Conservation (phyloP, 805 yeast species). For the Vanderwaltozyma verrucispora region DNA sequence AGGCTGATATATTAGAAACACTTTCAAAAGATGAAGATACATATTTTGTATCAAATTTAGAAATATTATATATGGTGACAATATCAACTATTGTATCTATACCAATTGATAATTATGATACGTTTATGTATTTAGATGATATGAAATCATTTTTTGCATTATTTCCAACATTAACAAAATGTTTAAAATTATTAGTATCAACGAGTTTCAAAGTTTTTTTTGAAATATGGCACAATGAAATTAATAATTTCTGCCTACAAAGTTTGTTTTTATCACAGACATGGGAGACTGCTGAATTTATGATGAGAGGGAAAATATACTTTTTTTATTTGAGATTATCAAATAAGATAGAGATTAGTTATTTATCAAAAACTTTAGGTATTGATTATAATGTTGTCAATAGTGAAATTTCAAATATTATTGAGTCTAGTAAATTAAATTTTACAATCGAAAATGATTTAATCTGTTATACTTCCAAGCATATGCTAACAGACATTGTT, state of each 20-base stretch:
- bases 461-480: constrained; percentile 6
- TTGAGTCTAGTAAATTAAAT: constrained; percentile 14
- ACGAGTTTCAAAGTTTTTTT: constrained; percentile 19
- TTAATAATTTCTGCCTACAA: constrained; percentile 7
- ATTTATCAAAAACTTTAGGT: constrained; percentile 17
- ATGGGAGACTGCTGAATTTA: constrained; percentile 13
- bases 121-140: constrained; percentile 15
- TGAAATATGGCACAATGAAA: constrained; percentile 15
- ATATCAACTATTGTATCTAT: constrained; percentile 18
- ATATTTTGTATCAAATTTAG: constrained; percentile 11
- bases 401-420: constrained; percentile 12
- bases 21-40: not conserved
- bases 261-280: constrained; percentile 12
- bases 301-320: constrained; percentile 21
- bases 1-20: constrained; percentile 5
- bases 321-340: constrained; percentile 23
- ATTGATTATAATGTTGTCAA: constrained; percentile 10
- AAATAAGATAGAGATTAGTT: constrained; percentile 13
- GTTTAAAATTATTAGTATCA: constrained; percentile 12
- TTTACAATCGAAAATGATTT: constrained; percentile 13
- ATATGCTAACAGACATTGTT: not conserved
- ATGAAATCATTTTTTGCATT: constrained; percentile 7
- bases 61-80: constrained; percentile 15
- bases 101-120: constrained; percentile 21
- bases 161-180: constrained; percentile 9